Percentiles rank a stretch among this genome's conserved stretches.
phyloP scores from a whole-genome alignment of 2,329 filamentous ascomycete genomes.

The Diaporthe aspalathi region DNA sequence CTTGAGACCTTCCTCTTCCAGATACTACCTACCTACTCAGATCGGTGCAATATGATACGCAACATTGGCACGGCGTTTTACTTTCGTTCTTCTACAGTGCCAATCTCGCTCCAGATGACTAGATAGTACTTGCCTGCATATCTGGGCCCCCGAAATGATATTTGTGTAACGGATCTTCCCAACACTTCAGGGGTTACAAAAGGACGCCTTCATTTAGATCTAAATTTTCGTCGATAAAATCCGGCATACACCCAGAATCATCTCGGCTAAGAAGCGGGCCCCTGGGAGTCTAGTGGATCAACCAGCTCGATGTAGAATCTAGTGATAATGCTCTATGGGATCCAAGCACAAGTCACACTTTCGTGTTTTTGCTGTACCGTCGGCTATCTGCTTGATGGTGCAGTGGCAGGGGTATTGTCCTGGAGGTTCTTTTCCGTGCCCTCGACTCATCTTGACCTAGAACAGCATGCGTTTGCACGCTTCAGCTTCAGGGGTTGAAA shows the following conservation, averaged over 20 bases:
- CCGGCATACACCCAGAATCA: neutral
- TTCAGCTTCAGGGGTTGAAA: neutral
- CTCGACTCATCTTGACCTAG: neutral
- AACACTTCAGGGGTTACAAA: neutral
- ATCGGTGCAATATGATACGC: neutral
- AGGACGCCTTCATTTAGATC: neutral
- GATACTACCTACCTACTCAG: neutral
- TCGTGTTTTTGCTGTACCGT: neutral
- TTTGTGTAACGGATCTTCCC: neutral
- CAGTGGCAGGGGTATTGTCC: neutral
- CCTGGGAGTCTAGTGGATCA: neutral
- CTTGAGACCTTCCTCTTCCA: neutral
- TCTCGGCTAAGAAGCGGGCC: neutral
- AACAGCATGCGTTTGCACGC: neutral
- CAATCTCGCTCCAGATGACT: too few species aligned
- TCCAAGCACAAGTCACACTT: neutral
- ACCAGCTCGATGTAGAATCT: neutral
- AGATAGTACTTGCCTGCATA: too few species aligned
- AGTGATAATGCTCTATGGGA: neutral
- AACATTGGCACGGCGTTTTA: neutral
- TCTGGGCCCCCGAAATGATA: neutral
- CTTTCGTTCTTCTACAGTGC: neutral
- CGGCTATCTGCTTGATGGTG: neutral
- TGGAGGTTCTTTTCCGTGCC: neutral
- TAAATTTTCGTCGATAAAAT: neutral